Conservation (phyloP, 2,329 filamentous ascomycete genomes). For the Penicillium sp. region DNA sequence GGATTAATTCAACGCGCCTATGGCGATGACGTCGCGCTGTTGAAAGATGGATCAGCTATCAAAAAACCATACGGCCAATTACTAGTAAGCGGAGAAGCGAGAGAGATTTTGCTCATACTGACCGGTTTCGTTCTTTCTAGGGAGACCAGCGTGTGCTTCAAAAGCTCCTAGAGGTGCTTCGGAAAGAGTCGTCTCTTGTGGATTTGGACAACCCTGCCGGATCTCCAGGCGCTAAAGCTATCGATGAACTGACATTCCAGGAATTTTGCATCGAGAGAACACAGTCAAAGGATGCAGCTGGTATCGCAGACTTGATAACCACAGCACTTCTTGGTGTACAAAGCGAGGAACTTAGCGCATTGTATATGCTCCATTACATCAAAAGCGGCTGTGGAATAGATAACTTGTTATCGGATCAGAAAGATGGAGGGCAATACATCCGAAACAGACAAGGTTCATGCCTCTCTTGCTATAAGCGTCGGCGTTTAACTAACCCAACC, state of each 20-base stretch:
- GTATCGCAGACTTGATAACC: constrained; percentile 37
- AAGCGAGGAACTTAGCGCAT: constrained; percentile 50
- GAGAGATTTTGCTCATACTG: background rate
- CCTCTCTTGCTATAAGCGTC: background rate
- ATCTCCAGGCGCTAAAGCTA: constrained; percentile 2
- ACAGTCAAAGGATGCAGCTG: constrained; percentile 25
- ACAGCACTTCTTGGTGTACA: constrained; percentile 48
- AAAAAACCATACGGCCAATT: background rate
- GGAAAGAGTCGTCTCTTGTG: background rate
- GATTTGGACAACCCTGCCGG: constrained; percentile 4
- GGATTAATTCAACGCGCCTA: constrained; percentile 28
- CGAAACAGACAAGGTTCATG: constrained; percentile 42
- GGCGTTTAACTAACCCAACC: background rate
- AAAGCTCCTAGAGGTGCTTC: background rate
- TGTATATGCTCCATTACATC: constrained; percentile 58
- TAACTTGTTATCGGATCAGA: constrained; percentile 52
- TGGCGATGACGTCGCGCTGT: constrained; percentile 31
- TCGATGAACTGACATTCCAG: background rate
- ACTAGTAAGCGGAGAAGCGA: background rate
- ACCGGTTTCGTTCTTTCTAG: background rate
- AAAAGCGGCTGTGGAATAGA: constrained; percentile 53
- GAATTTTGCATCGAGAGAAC: background rate
- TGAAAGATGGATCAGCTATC: background rate
- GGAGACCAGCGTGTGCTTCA: background rate
- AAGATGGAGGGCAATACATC: constrained; percentile 55